Conservation (phyloP, 805 yeast species). For the Myxozyma neglecta region DNA sequence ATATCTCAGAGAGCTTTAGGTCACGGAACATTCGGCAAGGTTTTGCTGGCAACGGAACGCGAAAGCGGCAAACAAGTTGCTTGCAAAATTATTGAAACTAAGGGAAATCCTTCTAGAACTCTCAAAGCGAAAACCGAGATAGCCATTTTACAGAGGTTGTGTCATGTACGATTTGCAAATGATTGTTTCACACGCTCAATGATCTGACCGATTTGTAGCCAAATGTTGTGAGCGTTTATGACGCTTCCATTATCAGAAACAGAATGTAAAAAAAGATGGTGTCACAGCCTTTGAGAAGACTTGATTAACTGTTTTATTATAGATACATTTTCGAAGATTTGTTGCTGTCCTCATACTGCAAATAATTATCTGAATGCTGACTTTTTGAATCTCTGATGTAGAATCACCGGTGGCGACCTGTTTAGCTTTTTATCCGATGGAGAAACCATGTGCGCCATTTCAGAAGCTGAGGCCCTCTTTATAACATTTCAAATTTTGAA, state of each 20-base stretch:
- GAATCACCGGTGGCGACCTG: slow-evolving; percentile 56
- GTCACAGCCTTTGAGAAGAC: too few relatives aligned
- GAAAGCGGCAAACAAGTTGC: slow-evolving; percentile 26
- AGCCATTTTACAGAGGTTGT: slow-evolving; percentile 23
- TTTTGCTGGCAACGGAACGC: slow-evolving; percentile 22
- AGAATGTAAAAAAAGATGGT: slow-evolving; percentile 17
- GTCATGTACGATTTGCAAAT: slow-evolving; percentile 17
- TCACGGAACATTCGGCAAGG: slow-evolving; percentile 29
- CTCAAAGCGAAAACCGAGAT: slow-evolving; percentile 30
- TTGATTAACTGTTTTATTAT: background rate
- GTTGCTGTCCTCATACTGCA: slow-evolving; percentile 9
- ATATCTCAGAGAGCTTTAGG: slow-evolving; percentile 24
- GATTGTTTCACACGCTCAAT: background rate
- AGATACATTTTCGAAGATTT: slow-evolving; percentile 33
- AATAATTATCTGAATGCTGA: background rate
- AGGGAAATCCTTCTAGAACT: slow-evolving; percentile 11
- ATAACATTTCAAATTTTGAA: slow-evolving; percentile 56
- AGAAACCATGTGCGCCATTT: slow-evolving; percentile 44
- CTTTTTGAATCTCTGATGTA: background rate
- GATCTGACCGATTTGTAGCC: slow-evolving; percentile 15
- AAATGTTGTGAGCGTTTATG: slow-evolving; percentile 26
- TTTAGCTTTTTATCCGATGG: slow-evolving; percentile 55
- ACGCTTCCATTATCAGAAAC: slow-evolving; percentile 15
- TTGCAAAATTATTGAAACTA: slow-evolving; percentile 32
- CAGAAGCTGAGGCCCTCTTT: slow-evolving; percentile 57